Evolutionary conservation across 768 basidiomycete genomes (phyloP), one percentile per base, ranked within the genome.

Genomic region (Boletus tomentosulus): DNA sequence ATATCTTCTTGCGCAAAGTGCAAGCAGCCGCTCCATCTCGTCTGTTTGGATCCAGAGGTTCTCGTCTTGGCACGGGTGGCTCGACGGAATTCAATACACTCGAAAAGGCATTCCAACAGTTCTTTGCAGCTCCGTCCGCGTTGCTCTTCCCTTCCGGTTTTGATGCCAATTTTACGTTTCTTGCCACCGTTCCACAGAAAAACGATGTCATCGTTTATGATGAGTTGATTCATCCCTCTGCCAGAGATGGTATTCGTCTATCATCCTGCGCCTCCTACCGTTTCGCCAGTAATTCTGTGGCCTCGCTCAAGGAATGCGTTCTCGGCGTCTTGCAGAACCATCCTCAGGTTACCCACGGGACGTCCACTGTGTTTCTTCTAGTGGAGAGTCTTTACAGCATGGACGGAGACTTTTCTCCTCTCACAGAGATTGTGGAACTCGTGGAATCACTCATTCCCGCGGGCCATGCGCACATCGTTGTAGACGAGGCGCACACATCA

Each of bases 401-500:
- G 82, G 81, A 84, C 41, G 83, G 83, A 6, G 78, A 81, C 56
- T 71, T 82, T 33, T 71, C 73, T 3, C 81, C 80, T 3, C 62
- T 85, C 10, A 54, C 50, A 2, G 72, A 72, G 38, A 73, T 83
- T 12, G 69, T 79, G 30, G 64, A 67, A 13, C 42, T 74, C 1
- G 55, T 79, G 24, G 70, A 80, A 25, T 51, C 62, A 2, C 55
- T 68, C 0, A 62, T 79, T 3, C 77, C 76, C 4, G 46, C 51
- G 6, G 71, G 68, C 6, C 70, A 68, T 44, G 71, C 65, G 31
- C 75, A 75, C 65, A 68, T 85, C 33, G 64, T 83, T 6, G 70
- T 83, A 7, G 83, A 84, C 55, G 83, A 82, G 63, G 81, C 81
- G 0, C 83, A 85, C 55, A 75, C 81, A 6, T 81, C 78, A 0